Conservation (phyloP, 1,139 yeast species). For the Ogataea hybrid region DNA sequence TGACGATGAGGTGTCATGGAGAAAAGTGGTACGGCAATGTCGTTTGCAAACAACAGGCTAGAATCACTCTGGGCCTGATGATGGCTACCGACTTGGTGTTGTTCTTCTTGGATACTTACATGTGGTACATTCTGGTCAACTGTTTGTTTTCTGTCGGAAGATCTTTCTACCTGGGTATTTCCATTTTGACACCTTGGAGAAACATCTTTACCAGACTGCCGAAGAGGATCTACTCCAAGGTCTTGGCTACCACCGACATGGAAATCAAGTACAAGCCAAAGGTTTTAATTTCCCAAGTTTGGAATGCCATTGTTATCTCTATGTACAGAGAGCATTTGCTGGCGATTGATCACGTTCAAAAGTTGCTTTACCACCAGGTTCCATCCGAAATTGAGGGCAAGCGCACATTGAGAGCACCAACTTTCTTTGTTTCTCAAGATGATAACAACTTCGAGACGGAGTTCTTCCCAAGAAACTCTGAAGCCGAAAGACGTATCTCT, state of each 20-base stretch:
- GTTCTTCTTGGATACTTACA: conserved; percentile 97
- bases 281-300: conserved; percentile 95
- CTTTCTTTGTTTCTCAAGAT: conserved; percentile 97
- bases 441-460: conserved; percentile 93
- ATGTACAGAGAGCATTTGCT: conserved; percentile 98
- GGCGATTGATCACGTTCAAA: conserved; percentile 98
- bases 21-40: conserved; percentile 80
- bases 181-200: conserved; percentile 99
- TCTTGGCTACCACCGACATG: conserved; percentile 97
- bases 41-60: conserved; percentile 82
- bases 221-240: conserved; percentile 96
- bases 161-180: conserved; percentile 97
- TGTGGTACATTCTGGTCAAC: conserved; percentile 97
- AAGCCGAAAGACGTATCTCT: conserved; percentile 98
- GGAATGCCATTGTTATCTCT: conserved; percentile 98
- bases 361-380: conserved; percentile 94
- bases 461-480: conserved; percentile 94
- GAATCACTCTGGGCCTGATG: conserved; percentile 89
- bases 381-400: conserved; percentile 97
- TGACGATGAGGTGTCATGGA: conserved; percentile 79
- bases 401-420: conserved; percentile 97
- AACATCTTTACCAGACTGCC: conserved; percentile 96
- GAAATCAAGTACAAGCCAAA: conserved; percentile 98
- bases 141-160: conserved; percentile 95
- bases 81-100: conserved; percentile 85